Conservation (phyloP, 805 yeast species). For the Monosporozyma solicola region DNA sequence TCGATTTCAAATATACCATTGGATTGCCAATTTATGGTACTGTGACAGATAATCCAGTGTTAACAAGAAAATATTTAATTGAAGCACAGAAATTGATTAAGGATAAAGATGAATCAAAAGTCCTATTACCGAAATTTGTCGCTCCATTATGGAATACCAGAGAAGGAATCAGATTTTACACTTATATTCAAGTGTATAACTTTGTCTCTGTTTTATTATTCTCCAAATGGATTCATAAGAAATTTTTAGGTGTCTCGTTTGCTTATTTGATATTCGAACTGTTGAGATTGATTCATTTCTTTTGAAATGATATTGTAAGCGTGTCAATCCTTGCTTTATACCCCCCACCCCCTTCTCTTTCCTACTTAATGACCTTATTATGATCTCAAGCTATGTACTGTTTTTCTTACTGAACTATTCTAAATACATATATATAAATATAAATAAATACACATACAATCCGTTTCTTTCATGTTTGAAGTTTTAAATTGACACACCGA, state of each 20-base stretch:
- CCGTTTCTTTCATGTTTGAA: not conserved
- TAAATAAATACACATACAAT: not conserved
- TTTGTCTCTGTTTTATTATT: slow-evolving; percentile 14
- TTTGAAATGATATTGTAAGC: not conserved
- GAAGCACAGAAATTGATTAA: slow-evolving; percentile 7
- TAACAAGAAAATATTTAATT: slow-evolving; percentile 8
- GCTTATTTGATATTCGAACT: slow-evolving; percentile 15
- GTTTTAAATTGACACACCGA: not conserved
- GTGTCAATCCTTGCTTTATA: not conserved
- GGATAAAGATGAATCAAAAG: not conserved
- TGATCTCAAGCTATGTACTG: not conserved
- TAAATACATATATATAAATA: not conserved
- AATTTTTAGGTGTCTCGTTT: slow-evolving; percentile 17
- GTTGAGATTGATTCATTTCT: slow-evolving; percentile 10
- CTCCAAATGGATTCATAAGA: slow-evolving; percentile 20
- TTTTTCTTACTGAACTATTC: not conserved
- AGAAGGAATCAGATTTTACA: slow-evolving; percentile 22
- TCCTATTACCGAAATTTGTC: slow-evolving; percentile 3
- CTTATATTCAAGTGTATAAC: slow-evolving; percentile 13
- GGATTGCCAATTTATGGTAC: slow-evolving; percentile 26
- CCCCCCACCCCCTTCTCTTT: not conserved
- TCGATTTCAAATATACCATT: slow-evolving; percentile 21
- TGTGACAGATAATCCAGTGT: slow-evolving; percentile 26
- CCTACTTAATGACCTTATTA: not conserved
- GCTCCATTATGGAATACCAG: slow-evolving; percentile 12